Percentiles rank a stretch among this genome's conserved stretches.
Conservation (phyloP, 108 stramenopile genomes). For the Hondaea fermentalgiana region DNA sequence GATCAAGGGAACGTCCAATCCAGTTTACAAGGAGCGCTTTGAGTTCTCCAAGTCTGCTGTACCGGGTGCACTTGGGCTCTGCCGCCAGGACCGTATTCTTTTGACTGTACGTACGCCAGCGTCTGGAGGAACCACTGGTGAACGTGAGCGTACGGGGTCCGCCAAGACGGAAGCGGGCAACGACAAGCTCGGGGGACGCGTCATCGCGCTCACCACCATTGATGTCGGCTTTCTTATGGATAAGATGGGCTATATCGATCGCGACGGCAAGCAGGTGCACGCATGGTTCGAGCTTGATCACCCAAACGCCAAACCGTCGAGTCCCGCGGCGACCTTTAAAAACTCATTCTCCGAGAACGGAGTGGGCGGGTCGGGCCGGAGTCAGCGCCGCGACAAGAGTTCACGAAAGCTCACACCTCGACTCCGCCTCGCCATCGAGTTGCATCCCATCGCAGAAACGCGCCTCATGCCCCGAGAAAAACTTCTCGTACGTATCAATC, state of each 20-base stretch:
- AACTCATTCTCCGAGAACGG: neutral
- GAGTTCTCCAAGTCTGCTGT: neutral
- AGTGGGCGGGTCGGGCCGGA: neutral
- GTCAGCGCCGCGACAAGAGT: neutral
- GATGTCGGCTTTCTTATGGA: neutral
- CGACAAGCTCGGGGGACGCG: neutral
- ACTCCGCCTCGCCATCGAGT: neutral
- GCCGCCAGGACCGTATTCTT: constrained; percentile 4
- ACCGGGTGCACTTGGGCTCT: neutral
- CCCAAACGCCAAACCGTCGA: too few species aligned
- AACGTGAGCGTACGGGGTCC: neutral
- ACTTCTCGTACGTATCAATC: neutral
- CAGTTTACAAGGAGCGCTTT: neutral
- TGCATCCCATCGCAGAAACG: neutral
- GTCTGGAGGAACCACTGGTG: neutral
- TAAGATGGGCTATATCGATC: constrained; percentile 8
- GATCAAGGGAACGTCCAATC: neutral
- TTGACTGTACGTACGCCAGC: neutral
- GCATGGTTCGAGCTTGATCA: neutral
- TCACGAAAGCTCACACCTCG: neutral
- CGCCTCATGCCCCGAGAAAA: constrained; percentile 7
- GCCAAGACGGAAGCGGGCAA: neutral
- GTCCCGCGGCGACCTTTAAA: neutral
- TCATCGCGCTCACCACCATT: neutral
- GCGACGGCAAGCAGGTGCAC: neutral